Conservation (phyloP, 2,329 filamentous ascomycete genomes). For the Neospermospora avenae region DNA sequence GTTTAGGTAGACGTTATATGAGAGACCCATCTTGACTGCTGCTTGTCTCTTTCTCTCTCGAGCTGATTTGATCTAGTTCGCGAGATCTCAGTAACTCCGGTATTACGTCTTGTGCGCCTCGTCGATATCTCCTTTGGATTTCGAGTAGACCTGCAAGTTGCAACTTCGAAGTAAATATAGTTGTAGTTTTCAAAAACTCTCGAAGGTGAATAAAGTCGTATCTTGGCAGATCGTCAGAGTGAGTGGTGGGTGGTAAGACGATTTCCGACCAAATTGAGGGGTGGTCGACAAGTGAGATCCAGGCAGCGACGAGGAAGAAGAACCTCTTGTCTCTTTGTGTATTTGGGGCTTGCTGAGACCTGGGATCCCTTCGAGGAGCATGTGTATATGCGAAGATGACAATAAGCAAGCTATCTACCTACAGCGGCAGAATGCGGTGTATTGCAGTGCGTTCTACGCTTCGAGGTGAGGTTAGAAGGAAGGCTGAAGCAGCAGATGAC, state of each 20-base stretch:
- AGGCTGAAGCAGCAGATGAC: not conserved
- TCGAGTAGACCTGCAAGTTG: not conserved
- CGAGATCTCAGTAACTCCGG: not conserved
- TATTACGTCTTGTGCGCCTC: not conserved
- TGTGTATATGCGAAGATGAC: not conserved
- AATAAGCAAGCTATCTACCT: not conserved
- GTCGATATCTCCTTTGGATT: not conserved
- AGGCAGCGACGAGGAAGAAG: not conserved
- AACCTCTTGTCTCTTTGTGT: not conserved
- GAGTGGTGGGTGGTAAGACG: not conserved
- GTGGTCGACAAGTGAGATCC: not conserved
- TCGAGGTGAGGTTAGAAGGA: not conserved
- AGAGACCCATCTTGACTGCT: constrained; percentile 69
- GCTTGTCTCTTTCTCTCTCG: constrained; percentile 1
- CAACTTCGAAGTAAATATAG: not conserved
- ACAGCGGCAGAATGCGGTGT: not conserved
- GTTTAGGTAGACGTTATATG: constrained; percentile 88
- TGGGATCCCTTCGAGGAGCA: too few species aligned
- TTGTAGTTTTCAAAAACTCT: not conserved
- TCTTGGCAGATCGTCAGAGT: not conserved
- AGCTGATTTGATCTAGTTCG: not conserved
- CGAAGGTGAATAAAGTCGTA: not conserved
- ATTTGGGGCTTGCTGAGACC: not conserved
- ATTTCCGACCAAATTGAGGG: not conserved
- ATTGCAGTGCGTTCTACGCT: not conserved